These are phyloP conservation scores for Cynanchum wilfordii DNA, from an alignment of 257 asterid species.

Conservation along the genomic window DNA sequence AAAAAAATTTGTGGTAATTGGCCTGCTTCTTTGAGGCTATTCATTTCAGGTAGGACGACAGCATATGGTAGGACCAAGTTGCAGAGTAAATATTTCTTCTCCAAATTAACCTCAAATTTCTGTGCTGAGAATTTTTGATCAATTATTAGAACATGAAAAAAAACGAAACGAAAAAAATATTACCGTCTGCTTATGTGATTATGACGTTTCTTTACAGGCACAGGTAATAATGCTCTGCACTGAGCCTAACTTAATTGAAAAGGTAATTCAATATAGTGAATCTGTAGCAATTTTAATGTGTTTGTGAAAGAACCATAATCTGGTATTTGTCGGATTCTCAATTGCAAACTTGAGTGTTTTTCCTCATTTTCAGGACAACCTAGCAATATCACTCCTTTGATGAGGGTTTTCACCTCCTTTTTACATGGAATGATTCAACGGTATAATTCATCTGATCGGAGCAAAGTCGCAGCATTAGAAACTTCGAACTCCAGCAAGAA, in stretches of 20 bases:
- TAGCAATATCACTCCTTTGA: slow-evolving; percentile 81
- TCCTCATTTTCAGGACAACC: slow-evolving; percentile 87
- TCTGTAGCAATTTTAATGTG: slow-evolving; percentile 70
- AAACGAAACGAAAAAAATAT: no score
- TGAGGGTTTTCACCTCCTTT: slow-evolving; percentile 81
- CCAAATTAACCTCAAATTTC: background rate
- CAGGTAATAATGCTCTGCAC: no score
- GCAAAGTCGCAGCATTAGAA: slow-evolving; percentile 58
- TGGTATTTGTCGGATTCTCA: slow-evolving; percentile 71
- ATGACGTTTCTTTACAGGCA: no score
- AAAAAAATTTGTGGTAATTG: background rate
- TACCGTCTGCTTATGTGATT: no score
- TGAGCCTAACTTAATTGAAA: no score
- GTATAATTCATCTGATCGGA: slow-evolving; percentile 73
- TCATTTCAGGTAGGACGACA: background rate
- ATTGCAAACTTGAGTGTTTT: slow-evolving; percentile 62
- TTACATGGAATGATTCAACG: slow-evolving; percentile 69
- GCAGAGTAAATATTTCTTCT: background rate
- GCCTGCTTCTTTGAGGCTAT: background rate
- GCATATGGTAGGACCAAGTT: background rate
- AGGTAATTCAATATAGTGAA: slow-evolving; percentile 30
- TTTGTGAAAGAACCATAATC: slow-evolving; percentile 79
- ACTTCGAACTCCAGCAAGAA: slow-evolving; percentile 51
- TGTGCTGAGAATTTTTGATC: background rate
- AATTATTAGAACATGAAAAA: background rate